phyloP scores from a whole-genome alignment of 2,329 filamentous ascomycete genomes.

The Aciculosporium take region DNA sequence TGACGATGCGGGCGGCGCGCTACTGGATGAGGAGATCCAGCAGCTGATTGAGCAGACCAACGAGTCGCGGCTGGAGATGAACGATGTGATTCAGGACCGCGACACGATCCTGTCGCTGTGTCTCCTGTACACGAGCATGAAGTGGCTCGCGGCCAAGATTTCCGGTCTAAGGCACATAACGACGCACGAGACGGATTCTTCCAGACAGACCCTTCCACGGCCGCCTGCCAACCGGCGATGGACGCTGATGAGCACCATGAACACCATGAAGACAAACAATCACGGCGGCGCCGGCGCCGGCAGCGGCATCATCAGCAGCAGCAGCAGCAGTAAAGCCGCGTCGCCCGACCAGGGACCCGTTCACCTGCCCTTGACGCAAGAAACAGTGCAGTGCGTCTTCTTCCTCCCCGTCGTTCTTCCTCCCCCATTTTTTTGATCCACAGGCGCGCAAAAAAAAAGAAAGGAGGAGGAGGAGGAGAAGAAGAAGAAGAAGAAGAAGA shows the following conservation, averaged over 20 bases:
- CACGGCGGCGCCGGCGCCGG: too few species aligned
- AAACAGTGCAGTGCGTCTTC: constrained; percentile 58
- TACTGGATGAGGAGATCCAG: constrained; percentile 49
- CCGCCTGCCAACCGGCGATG: constrained; percentile 58
- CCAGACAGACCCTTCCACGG: constrained; percentile 36
- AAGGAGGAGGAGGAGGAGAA: too few species aligned
- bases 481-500: neutral
- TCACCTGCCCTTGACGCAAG: constrained; percentile 74
- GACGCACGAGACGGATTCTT: constrained; percentile 52
- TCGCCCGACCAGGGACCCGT: constrained; percentile 49
- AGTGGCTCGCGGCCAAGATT: constrained; percentile 83
- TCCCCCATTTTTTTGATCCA: neutral
- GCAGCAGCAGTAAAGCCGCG: constrained; percentile 31
- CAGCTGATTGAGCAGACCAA: constrained; percentile 43
- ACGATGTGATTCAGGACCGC: constrained; percentile 78
- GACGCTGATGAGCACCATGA: constrained; percentile 62
- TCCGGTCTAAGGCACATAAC: constrained; percentile 72
- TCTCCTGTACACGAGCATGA: constrained; percentile 91
- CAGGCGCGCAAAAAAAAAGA: too few species aligned
- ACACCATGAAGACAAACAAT: too few species aligned
- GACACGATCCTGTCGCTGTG: constrained; percentile 77
- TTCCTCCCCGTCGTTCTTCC: neutral
- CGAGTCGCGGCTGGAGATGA: constrained; percentile 51
- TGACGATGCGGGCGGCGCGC: constrained; percentile 30
- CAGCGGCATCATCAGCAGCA: too few species aligned